Evolutionary conservation across 768 basidiomycete genomes (phyloP).

Genomic region (Pulveroboletus sp.): DNA sequence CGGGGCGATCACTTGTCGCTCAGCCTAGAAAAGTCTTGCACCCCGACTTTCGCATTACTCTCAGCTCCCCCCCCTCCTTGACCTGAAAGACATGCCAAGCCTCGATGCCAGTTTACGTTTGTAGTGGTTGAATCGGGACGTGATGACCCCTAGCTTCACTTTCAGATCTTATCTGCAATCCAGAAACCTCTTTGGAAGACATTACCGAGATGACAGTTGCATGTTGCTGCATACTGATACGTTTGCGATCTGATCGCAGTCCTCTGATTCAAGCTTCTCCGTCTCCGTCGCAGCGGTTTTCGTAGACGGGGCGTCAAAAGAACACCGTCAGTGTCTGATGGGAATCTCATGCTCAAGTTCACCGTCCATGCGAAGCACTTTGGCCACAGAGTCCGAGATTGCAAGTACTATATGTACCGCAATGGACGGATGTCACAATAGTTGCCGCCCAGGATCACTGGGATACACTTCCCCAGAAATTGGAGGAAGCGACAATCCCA

Average conservation of each 20-base stretch:
- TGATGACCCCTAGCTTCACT: neutral
- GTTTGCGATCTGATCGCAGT: too few species aligned
- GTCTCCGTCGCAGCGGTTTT: neutral
- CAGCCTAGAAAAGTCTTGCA: too few species aligned
- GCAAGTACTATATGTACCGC: neutral
- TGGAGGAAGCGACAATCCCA: neutral
- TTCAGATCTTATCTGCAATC: neutral
- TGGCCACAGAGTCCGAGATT: neutral
- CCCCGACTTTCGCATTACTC: neutral
- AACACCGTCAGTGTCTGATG: neutral
- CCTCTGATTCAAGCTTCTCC: too few species aligned
- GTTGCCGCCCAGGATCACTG: neutral
- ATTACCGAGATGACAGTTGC: neutral
- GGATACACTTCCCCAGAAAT: neutral
- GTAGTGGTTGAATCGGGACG: neutral
- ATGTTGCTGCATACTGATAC: too few species aligned
- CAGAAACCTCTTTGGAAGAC: neutral
- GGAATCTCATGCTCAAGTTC: neutral
- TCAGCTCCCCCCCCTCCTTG: too few species aligned
- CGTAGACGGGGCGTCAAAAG: neutral
- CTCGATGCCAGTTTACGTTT: too few species aligned
- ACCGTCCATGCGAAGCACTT: neutral
- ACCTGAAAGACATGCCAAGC: neutral
- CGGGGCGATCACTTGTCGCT: neutral
- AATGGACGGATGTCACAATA: neutral